A percentile compares a stretch with the other conserved stretches of the same genome.
Evolutionary conservation across 2,329 filamentous ascomycete genomes (phyloP).

Genomic region (Talaromyces sp.): DNA sequence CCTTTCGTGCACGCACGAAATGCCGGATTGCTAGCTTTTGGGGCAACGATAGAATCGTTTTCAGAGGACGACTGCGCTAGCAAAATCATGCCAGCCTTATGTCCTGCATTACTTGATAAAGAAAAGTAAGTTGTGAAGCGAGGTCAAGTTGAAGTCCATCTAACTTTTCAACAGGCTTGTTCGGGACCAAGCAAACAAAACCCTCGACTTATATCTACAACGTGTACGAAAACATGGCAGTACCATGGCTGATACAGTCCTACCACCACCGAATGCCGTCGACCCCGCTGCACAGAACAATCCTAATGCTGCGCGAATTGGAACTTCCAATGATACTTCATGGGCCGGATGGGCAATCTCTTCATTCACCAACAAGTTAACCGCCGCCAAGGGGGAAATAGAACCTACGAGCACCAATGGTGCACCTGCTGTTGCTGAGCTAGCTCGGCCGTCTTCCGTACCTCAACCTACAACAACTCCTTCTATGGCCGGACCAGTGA

Average conservation of each 20-base stretch:
- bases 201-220: constrained; percentile 79
- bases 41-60: constrained; percentile 82
- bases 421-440: constrained; percentile 44
- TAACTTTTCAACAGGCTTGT: constrained; percentile 56
- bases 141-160: background rate
- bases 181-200: constrained; percentile 86
- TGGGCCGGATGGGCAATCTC: constrained; percentile 99
- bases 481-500: constrained; percentile 29
- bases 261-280: constrained; percentile 64
- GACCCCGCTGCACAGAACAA: constrained; percentile 34
- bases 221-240: constrained; percentile 76
- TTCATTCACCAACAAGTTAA: constrained; percentile 93
- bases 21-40: constrained; percentile 80
- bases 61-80: constrained; percentile 83
- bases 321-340: constrained; percentile 68
- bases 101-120: constrained; percentile 84
- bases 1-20: constrained; percentile 94
- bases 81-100: constrained; percentile 79
- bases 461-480: constrained; percentile 42
- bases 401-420: constrained; percentile 57
- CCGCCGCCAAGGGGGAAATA: constrained; percentile 82
- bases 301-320: constrained; percentile 66
- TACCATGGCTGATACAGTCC: constrained; percentile 74
- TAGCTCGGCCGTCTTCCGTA: constrained; percentile 49
- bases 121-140: constrained; percentile 62